Percentiles rank a stretch among this genome's conserved stretches.
Conservation (phyloP, 805 yeast species). For the Yamadazyma takamatsuzukensis region DNA sequence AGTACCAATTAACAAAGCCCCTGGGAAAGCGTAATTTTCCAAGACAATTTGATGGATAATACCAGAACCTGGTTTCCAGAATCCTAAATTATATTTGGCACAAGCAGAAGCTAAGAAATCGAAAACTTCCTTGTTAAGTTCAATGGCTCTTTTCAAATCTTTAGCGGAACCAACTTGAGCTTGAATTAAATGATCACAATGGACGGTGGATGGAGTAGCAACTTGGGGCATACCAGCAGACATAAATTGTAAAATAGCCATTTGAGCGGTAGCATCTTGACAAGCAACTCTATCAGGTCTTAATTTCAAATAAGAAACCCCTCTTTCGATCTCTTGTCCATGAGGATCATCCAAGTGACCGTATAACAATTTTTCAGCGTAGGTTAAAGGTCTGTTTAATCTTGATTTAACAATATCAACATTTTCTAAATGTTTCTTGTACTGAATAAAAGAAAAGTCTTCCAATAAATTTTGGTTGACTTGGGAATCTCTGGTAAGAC, state of each 20-base stretch:
- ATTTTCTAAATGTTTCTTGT: constrained; percentile 86
- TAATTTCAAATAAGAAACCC: constrained; percentile 85
- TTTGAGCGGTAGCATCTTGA: constrained; percentile 99
- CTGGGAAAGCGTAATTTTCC: constrained; percentile 97
- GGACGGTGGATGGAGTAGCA: constrained; percentile 93
- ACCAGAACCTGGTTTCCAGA: constrained; percentile 99
- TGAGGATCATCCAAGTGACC: constrained; percentile 94
- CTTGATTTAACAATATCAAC: constrained; percentile 80
- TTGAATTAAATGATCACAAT: constrained; percentile 96
- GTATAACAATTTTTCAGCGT: constrained; percentile 92
- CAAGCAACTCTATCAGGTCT: constrained; percentile 98
- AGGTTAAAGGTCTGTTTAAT: constrained; percentile 83
- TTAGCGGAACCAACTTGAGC: constrained; percentile 88
- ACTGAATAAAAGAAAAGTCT: constrained; percentile 81
- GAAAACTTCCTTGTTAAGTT: constrained; percentile 89
- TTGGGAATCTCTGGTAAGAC: constrained; percentile 62
- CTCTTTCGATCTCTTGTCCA: constrained; percentile 79
- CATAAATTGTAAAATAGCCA: constrained; percentile 96
- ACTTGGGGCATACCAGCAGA: constrained; percentile 89
- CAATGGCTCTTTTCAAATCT: constrained; percentile 83
- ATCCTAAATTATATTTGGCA: constrained; percentile 93
- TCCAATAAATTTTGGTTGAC: constrained; percentile 80
- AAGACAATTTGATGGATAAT: constrained; percentile 94
- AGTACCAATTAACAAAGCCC: constrained; percentile 93
- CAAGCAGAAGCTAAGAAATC: constrained; percentile 88